Base-by-base conservation (phyloP, 2,329 filamentous ascomycete genomes). In the Stagonosporopsis cucurbitacearum region DNA sequence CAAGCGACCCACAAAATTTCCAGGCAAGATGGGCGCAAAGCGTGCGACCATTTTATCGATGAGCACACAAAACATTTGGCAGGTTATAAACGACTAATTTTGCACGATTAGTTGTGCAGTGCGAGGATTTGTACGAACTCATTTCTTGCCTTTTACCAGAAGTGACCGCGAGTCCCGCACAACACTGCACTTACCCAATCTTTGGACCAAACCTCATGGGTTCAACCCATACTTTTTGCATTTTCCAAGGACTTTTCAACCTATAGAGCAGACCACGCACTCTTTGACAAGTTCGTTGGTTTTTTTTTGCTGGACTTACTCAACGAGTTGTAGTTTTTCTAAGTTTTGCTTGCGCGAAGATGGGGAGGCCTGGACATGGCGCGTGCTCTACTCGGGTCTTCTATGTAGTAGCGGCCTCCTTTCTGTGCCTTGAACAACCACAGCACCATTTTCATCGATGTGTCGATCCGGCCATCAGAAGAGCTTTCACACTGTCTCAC, bases 71-170 rank as follows among this genome's bases (percentile, higher is more conserved):
- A 11, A 3, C 9, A 41, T 39, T 13, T 3, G 1, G 12, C 7
- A 45, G 19, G 7, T 45, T 57, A 57, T 57, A 57, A 45, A 49
- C 4, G 0, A 52, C 23, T 25, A 35, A 59, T 60, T 66, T 19
- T 15, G 0, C 0, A 17, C 12, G 6, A 12, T 3, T 28, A 9
- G 26, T 69, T 66, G 72, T 82, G 84, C 85, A 87, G 85, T 87
- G 85, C 84, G 84, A 88, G 84, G 84, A 83, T 77, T 84, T 87
- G 87, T 80, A 82, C 72, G 85, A 88, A 88, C 85, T 85, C 85
- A 87, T 85, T 85, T 87, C 86, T 88, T 88, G 86, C 85, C 85
- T 88, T 89, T 89, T 89, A 89, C 86, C 86, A 89, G 87, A 88
- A 86, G 86, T 88, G 86, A 85, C 86, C 86, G 85, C 88, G 86